Conservation (phyloP, 1,139 yeast species). For the Suhomyces taliae region DNA sequence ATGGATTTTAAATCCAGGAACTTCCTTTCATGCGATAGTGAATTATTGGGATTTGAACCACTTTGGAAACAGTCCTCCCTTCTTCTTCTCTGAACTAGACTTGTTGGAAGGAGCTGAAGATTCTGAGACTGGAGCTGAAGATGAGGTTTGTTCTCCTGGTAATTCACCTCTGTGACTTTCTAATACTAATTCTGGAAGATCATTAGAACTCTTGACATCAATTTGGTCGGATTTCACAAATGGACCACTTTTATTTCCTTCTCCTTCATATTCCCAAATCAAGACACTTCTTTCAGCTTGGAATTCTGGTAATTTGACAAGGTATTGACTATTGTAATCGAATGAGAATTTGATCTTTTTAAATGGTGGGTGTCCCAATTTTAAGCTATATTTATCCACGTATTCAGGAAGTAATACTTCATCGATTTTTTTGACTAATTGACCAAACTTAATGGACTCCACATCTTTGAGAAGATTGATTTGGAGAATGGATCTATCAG, state of each 20-base stretch:
- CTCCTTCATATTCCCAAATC: slow-evolving; percentile 33
- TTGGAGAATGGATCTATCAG: slow-evolving; percentile 53
- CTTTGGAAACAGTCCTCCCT: slow-evolving; percentile 19
- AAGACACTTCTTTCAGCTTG: slow-evolving; percentile 32
- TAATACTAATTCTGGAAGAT: slow-evolving; percentile 43
- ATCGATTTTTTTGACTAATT: slow-evolving; percentile 39
- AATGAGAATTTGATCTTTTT: slow-evolving; percentile 30
- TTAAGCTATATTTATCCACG: slow-evolving; percentile 33
- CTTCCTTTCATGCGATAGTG: neutral
- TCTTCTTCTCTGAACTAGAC: slow-evolving; percentile 11
- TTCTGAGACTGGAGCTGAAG: neutral
- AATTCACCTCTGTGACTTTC: slow-evolving; percentile 34
- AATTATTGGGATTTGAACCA: slow-evolving; percentile 18
- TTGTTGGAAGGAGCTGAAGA: slow-evolving; percentile 12
- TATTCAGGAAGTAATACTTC: slow-evolving; percentile 39
- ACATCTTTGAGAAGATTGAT: slow-evolving; percentile 43
- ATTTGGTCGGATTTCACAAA: slow-evolving; percentile 22
- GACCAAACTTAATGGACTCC: slow-evolving; percentile 39
- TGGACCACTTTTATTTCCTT: slow-evolving; percentile 21
- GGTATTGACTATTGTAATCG: slow-evolving; percentile 29
- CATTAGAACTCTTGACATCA: slow-evolving; percentile 24
- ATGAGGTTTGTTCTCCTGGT: slow-evolving; percentile 16
- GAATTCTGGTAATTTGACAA: slow-evolving; percentile 37
- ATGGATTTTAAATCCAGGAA: too few species aligned
- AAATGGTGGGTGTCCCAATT: slow-evolving; percentile 48